phyloP scores from a whole-genome alignment of 2,329 filamentous ascomycete species.

The Penicillium sp. region DNA sequence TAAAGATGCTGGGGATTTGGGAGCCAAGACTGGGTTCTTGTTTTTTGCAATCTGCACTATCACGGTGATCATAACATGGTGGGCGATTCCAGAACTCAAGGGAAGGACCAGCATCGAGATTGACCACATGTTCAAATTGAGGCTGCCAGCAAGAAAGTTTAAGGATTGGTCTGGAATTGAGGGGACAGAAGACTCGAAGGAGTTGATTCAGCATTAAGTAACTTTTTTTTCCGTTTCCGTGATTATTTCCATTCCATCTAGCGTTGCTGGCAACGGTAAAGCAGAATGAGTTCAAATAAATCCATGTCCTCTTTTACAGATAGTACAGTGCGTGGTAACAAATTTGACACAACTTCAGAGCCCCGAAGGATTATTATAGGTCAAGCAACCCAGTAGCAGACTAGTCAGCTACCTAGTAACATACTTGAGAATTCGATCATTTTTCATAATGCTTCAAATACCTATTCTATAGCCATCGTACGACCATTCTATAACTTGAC shows the following conservation, averaged over 20 bases:
- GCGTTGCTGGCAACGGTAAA: background rate
- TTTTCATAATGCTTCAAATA: no score
- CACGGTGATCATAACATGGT: conserved; percentile 43
- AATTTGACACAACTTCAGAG: no score
- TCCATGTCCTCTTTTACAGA: no score
- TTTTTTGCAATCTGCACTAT: conserved; percentile 41
- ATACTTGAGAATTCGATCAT: no score
- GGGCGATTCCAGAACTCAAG: conserved; percentile 59
- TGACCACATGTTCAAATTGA: conserved; percentile 44
- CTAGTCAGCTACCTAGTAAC: no score
- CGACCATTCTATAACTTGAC: no score
- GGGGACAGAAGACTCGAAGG: background rate
- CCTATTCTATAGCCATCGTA: no score
- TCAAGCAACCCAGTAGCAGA: no score
- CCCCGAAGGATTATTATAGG: no score
- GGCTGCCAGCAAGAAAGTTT: conserved; percentile 28
- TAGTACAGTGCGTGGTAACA: no score
- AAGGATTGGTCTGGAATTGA: conserved; percentile 21
- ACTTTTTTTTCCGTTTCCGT: no score
- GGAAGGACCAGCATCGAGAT: conserved; percentile 54
- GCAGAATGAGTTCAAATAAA: no score
- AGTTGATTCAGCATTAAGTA: background rate
- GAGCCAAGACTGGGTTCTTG: conserved; percentile 49
- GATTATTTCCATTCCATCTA: background rate
- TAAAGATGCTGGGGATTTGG: conserved; percentile 45